Conservation (phyloP, 2,329 filamentous ascomycete species). For the Fusarium xyrophilum region DNA sequence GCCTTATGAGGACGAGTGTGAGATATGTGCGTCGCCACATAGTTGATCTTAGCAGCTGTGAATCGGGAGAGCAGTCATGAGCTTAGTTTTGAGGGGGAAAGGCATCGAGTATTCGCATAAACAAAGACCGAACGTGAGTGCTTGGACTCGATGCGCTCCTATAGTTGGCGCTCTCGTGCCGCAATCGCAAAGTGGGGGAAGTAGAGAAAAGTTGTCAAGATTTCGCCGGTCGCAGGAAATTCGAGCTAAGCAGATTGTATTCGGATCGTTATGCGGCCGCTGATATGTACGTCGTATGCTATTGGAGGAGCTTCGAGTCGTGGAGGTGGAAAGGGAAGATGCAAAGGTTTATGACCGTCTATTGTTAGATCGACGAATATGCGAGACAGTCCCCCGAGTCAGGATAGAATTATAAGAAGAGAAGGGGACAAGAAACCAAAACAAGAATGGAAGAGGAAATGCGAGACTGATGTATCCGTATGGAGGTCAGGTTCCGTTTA, state of each 20-base stretch:
- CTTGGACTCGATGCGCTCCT: conserved; percentile 3
- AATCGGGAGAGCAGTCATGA: conserved; percentile 40
- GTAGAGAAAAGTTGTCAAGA: background rate
- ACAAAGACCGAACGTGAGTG: conserved; percentile 3
- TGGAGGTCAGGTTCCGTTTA: conserved; percentile 17
- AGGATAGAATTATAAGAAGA: background rate
- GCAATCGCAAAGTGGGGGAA: background rate
- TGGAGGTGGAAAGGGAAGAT: background rate
- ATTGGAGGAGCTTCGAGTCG: conserved; percentile 6
- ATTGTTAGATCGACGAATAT: conserved; percentile 4
- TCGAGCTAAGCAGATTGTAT: background rate
- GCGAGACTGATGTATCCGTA: conserved; percentile 22
- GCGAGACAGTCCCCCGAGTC: conserved; percentile 2
- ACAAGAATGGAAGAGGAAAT: conserved; percentile 10
- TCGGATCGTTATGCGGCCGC: conserved; percentile 12
- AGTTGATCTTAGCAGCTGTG: conserved; percentile 40
- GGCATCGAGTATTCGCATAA: conserved; percentile 32
- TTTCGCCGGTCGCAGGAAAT: background rate
- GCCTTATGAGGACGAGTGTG: conserved; percentile 80
- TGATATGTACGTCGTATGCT: conserved; percentile 6
- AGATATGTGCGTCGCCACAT: conserved; percentile 96
- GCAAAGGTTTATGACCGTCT: conserved; percentile 18
- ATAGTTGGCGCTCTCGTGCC: conserved; percentile 6
- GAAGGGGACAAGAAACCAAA: conserved; percentile 9
- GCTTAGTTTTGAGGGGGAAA: conserved; percentile 31